These are phyloP conservation scores for Colletotrichum sansevieriae DNA, from an alignment of 2,329 filamentous ascomycete species.

Conservation along the genomic window DNA sequence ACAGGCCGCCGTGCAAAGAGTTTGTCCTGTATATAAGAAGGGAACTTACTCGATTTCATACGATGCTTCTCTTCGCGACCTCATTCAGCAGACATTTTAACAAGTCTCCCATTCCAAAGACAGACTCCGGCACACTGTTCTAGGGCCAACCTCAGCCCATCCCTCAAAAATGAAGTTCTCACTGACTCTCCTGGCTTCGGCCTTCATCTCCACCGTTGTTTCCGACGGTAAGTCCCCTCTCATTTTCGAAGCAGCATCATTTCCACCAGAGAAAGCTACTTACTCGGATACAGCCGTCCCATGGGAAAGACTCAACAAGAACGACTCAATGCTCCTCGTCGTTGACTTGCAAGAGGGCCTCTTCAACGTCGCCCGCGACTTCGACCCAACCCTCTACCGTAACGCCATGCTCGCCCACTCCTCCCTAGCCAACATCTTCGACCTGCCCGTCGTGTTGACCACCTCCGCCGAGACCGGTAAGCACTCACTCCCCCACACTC, in stretches of 20 bases:
- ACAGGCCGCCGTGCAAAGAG: no score
- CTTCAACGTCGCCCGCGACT: conserved; percentile 70
- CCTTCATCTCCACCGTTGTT: conserved; percentile 36
- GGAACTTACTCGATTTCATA: background rate
- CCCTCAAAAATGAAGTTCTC: conserved; percentile 39
- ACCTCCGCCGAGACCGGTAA: conserved; percentile 73
- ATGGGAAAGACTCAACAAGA: conserved; percentile 53
- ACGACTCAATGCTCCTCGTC: conserved; percentile 51
- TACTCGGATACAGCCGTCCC: conserved; percentile 41
- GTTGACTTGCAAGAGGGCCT: conserved; percentile 55
- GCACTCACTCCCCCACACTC: no score
- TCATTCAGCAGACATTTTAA: conserved; percentile 38
- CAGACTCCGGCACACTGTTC: conserved; percentile 23
- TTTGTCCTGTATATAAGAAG: conserved; percentile 28
- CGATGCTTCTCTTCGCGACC: background rate
- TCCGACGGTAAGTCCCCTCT: conserved; percentile 19
- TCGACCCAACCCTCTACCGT: conserved; percentile 72
- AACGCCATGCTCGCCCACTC: conserved; percentile 78
- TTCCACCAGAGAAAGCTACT: background rate
- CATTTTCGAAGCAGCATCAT: background rate
- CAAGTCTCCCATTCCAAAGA: conserved; percentile 6
- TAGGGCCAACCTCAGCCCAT: background rate
- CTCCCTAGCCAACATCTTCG: conserved; percentile 73
- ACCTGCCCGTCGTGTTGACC: conserved; percentile 77
- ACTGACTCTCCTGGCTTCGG: conserved; percentile 36